Evolutionary conservation across 331 rosid species (phyloP).

Genomic region (Quercus lobata): DNA sequence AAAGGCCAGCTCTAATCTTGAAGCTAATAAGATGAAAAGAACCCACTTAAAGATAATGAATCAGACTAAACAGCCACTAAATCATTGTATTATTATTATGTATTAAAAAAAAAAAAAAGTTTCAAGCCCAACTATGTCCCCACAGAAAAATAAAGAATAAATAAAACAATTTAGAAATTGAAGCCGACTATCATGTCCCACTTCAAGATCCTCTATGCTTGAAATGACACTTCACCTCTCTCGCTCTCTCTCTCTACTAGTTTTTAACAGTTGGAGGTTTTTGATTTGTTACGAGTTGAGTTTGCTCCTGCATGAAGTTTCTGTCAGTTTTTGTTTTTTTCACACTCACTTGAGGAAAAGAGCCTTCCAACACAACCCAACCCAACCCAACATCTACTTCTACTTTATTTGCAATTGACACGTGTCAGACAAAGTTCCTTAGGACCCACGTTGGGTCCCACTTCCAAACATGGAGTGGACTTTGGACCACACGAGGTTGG

Average conservation of each 20-base stretch:
- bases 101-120: background rate
- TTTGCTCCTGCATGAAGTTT: background rate
- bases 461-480: no score
- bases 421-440: background rate
- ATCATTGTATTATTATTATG: constrained; percentile 12
- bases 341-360: background rate
- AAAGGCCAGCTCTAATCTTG: constrained; percentile 8
- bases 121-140: constrained; percentile 20
- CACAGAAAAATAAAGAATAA: background rate
- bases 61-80: constrained; percentile 6
- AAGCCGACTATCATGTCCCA: constrained; percentile 7
- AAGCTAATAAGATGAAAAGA: background rate
- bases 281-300: no score
- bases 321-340: no score
- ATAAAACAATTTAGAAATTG: background rate
- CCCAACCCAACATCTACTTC: no score
- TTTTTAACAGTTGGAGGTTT: background rate
- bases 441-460: background rate
- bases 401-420: background rate
- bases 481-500: no score
- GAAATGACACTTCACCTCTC: constrained; percentile 29
- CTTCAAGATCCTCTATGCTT: constrained; percentile 18
- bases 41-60: background rate
- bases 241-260: background rate
- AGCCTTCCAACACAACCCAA: no score